These are phyloP conservation scores for Scheffersomyces lignicola DNA, from an alignment of 1,139 yeast genomes.

Conservation along the genomic window DNA sequence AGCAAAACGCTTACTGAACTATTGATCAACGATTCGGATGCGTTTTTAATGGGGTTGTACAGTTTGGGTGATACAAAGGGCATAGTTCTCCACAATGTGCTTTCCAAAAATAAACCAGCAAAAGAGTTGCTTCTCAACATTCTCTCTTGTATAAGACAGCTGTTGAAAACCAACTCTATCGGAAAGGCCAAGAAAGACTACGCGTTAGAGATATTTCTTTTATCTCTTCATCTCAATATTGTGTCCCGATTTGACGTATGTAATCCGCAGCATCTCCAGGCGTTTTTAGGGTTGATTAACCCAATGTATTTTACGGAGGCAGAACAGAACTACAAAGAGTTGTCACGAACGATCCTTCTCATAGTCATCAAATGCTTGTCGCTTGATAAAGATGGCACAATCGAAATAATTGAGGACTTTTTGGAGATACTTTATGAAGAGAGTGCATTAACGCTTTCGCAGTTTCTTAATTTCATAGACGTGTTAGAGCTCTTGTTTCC, in stretches of 20 bases:
- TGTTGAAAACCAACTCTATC: not conserved
- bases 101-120: constrained; percentile 10
- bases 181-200: not conserved
- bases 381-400: constrained; percentile 14
- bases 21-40: constrained; percentile 18
- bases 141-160: not conserved
- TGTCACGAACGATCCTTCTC: constrained; percentile 22
- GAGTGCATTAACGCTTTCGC: constrained; percentile 10
- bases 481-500: constrained; percentile 26
- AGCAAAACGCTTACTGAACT: constrained; percentile 16
- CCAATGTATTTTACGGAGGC: constrained; percentile 11
- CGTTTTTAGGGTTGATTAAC: constrained; percentile 21
- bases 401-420: constrained; percentile 21
- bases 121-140: constrained; percentile 7
- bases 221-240: constrained; percentile 19
- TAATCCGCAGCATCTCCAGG: constrained; percentile 24
- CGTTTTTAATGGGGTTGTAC: constrained; percentile 19
- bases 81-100: constrained; percentile 14
- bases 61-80: constrained; percentile 19
- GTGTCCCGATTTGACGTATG: constrained; percentile 19
- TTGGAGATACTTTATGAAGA: constrained; percentile 25
- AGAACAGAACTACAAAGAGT: constrained; percentile 12
- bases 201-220: constrained; percentile 10
- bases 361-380: constrained; percentile 26
- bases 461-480: constrained; percentile 23